Evolutionary conservation across 1,284 basidiomycete species (phyloP), one percentile per base, ranked within the genome.

Genomic region (Vanrija pseudolonga): DNA sequence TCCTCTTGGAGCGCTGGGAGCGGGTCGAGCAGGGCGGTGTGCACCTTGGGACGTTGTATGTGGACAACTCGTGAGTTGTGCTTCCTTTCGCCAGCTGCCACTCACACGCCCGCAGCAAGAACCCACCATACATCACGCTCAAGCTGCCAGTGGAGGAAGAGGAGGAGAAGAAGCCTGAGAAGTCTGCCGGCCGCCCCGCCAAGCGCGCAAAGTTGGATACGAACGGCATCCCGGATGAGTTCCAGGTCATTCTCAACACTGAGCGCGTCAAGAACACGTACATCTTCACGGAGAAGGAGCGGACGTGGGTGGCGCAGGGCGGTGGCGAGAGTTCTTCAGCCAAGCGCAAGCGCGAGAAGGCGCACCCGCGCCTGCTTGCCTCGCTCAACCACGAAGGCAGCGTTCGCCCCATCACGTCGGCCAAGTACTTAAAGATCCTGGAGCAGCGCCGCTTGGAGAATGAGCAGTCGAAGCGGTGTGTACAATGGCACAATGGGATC

Each of bases 1-100:
- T 81, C 65, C 56, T 82, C 18, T 66, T 79, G 28, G 77, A 81
- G 55, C 71, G 76, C 28, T 82, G 80, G 80, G 69, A 71, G 56
- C 63, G 69, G 18, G 73, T 79, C 14, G 63, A 68, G n/a, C 70
- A 77, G 48, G 74, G 74, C 19, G 80, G 79, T 19, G 65, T 77
- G 32, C 69, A 76, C 4, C 57, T 82, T 14, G 80, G 80, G 4
- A 77, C 76, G 3, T 72, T 82, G 37, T 60, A 79, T 1, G 76
- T 82, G 2, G 80, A 80, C 58, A 77, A 78, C 53, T 62, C 61
- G 76, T 76, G 50, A 54, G 70, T 62, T 23, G 18, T 9, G 5
- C n/a, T n/a, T n/a, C n/a, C n/a, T n/a, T n/a, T n/a, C n/a, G n/a
- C n/a, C 19, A 19, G 26, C 11, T 22, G 15, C 45, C 20, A n/a